phyloP scores from a whole-genome alignment of 768 basidiomycete species.

The Macrolepiota albuminosa region DNA sequence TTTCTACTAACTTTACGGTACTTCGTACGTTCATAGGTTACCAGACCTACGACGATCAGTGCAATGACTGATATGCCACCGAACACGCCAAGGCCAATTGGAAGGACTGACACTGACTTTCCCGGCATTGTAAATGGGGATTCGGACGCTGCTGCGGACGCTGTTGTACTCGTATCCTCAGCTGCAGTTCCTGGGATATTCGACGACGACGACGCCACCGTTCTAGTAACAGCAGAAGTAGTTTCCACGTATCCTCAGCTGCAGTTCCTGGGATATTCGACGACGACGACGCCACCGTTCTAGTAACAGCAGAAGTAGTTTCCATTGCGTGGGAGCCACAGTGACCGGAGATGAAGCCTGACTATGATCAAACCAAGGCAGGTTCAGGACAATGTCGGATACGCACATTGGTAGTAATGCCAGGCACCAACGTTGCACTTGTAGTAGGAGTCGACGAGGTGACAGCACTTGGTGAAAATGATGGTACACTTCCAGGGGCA shows the following conservation, averaged over 20 bases:
- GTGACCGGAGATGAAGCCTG: slow-evolving; percentile 17
- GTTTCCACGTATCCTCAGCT: slow-evolving; percentile 11
- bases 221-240: slow-evolving; percentile 14
- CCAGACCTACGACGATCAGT: slow-evolving; percentile 74
- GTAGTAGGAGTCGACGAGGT: not conserved
- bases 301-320: slow-evolving; percentile 15
- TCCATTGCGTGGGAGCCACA: slow-evolving; percentile 8
- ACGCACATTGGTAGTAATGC: slow-evolving; percentile 14
- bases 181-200: slow-evolving; percentile 11
- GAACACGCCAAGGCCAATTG: slow-evolving; percentile 80
- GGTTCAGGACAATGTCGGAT: not conserved
- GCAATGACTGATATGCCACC: slow-evolving; percentile 84
- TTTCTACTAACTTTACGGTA: slow-evolving; percentile 66
- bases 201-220: slow-evolving; percentile 7
- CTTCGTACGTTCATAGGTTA: slow-evolving; percentile 84
- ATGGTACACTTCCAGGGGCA: not conserved
- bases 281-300: slow-evolving; percentile 6
- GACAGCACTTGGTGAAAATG: not conserved
- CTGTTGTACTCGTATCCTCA: slow-evolving; percentile 10
- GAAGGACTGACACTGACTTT: slow-evolving; percentile 67
- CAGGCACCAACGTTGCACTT: slow-evolving; percentile 1
- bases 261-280: slow-evolving; percentile 9
- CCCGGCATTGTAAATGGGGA: slow-evolving; percentile 63
- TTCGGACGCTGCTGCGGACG: slow-evolving; percentile 21
- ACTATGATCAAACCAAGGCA: not conserved